Percentiles rank a stretch among this genome's conserved stretches.
These are phyloP conservation scores for Akebia trifoliata DNA, from an alignment of 164 flowering plant species.

Conservation along the genomic window DNA sequence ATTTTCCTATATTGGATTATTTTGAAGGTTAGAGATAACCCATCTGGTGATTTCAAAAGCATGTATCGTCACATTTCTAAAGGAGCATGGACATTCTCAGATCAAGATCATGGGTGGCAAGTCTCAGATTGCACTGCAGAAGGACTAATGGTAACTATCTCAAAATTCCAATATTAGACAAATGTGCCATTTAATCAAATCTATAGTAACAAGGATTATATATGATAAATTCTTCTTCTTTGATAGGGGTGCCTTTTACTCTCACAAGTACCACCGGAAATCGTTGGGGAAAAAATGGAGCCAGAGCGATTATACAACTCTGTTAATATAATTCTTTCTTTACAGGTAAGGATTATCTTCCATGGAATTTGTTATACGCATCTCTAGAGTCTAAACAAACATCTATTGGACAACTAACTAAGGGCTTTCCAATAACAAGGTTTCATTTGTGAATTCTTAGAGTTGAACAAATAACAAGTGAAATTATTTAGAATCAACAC, in stretches of 20 bases:
- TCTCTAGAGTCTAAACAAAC: too few species aligned
- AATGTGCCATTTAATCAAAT: too few species aligned
- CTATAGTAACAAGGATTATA: too few species aligned
- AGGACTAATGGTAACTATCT: slow-evolving; percentile 53
- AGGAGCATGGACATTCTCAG: slow-evolving; percentile 95
- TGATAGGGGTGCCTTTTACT: slow-evolving; percentile 38
- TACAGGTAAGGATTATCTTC: slow-evolving; percentile 44
- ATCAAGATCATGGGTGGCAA: slow-evolving; percentile 82
- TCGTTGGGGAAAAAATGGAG: slow-evolving; percentile 47
- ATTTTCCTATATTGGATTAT: neutral
- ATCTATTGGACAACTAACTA: too few species aligned
- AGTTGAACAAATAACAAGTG: too few species aligned
- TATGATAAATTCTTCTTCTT: neutral
- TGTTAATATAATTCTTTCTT: slow-evolving; percentile 58
- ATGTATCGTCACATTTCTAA: slow-evolving; percentile 87
- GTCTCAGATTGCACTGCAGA: slow-evolving; percentile 88
- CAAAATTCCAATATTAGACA: neutral
- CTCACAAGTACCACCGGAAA: slow-evolving; percentile 36
- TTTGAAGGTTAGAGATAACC: slow-evolving; percentile 51
- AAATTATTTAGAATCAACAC: too few species aligned
- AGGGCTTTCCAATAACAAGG: too few species aligned
- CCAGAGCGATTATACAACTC: slow-evolving; percentile 42
- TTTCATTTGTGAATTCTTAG: too few species aligned
- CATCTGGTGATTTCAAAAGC: slow-evolving; percentile 48
- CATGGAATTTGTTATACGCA: slow-evolving; percentile 33